Base-by-base conservation (phyloP, 306 rosid species). In the Cicer yamashitae region DNA sequence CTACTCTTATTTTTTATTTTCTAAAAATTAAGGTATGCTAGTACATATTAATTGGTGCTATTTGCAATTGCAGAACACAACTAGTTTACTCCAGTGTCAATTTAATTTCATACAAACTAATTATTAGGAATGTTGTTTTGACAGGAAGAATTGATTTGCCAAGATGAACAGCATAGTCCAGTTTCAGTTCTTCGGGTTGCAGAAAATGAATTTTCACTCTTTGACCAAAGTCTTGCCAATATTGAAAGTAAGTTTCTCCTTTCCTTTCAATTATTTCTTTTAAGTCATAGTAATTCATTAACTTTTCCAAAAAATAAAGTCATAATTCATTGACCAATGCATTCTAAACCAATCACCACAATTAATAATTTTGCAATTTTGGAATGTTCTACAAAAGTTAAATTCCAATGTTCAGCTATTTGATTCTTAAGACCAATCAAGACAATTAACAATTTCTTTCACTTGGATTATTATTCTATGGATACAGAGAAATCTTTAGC, bases 161-260 rank as follows among this genome's bases (percentile, higher is more conserved):
- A 86, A 38, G 91, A 82, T 60, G 93, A 87, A 40, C 86, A 84
- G 45, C 74, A 83, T 14, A 91, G 92, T 69, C 94, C 97, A 47
- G 84, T 91, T 62, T 91, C 94, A 12, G 92, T 91, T 74, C 87
- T 91, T 81, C 82, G 82, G 5, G 78, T 80, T 76, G 86, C 84
- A 37, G 89, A 86, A 68, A 74, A 80, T 58, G 83, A 81, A 39
- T 79, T 79, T 69, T 79, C 86, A 47, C 30, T 52, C 51, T 87
- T 87, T 57, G 82, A 82, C 39, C 84, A 87, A 82, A 84, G 81
- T 79, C 79, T 84, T 77, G 88, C 81, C 71, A 74, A 79, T 73
- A 74, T 84, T 58, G 68, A 88, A 77, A 87, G 93, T 88, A 84
- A 34, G 91, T 18, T 60, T 17, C 11, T 43, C 18, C 3, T 58